Evolutionary conservation across 768 basidiomycete genomes (phyloP).

Genomic region (Pilatotrama ljubarskyi): DNA sequence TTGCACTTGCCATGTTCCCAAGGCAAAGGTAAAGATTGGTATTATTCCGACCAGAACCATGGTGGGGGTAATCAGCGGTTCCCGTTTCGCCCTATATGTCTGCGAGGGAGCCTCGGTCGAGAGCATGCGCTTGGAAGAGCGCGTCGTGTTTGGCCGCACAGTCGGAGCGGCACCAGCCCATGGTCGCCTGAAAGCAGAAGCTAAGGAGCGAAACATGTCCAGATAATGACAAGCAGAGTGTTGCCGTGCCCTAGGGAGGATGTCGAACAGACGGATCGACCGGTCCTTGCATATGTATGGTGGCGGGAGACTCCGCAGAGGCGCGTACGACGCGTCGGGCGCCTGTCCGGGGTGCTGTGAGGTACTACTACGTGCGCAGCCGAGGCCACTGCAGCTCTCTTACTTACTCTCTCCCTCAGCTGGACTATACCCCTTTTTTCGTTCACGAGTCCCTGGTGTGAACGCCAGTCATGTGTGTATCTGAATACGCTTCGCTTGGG

Average conservation of each 20-base stretch:
- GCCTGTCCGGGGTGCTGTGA: not conserved
- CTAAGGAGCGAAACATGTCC: slow-evolving; percentile 4
- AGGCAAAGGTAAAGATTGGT: slow-evolving; percentile 84
- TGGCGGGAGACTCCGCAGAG: not conserved
- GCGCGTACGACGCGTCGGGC: slow-evolving; percentile 8
- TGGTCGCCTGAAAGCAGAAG: not conserved
- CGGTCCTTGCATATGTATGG: too few species aligned
- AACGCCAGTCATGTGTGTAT: slow-evolving; percentile 5
- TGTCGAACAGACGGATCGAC: not conserved
- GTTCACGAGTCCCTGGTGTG: not conserved
- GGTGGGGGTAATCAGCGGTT: slow-evolving; percentile 66
- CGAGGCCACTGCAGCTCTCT: not conserved
- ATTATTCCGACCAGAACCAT: slow-evolving; percentile 79
- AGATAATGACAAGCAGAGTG: not conserved
- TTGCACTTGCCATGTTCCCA: slow-evolving; percentile 94
- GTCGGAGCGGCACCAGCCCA: not conserved
- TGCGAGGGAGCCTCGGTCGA: slow-evolving; percentile 12
- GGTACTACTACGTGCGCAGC: not conserved
- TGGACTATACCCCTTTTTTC: slow-evolving; percentile 3
- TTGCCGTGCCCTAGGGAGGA: not conserved
- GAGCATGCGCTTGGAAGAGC: slow-evolving; percentile 5
- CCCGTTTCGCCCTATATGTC: slow-evolving; percentile 55
- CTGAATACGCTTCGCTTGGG: not conserved
- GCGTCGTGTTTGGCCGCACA: not conserved
- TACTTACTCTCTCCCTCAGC: not conserved